These are phyloP conservation scores for Fraxinus nigra DNA, from an alignment of 305 asterid species.

Conservation along the genomic window DNA sequence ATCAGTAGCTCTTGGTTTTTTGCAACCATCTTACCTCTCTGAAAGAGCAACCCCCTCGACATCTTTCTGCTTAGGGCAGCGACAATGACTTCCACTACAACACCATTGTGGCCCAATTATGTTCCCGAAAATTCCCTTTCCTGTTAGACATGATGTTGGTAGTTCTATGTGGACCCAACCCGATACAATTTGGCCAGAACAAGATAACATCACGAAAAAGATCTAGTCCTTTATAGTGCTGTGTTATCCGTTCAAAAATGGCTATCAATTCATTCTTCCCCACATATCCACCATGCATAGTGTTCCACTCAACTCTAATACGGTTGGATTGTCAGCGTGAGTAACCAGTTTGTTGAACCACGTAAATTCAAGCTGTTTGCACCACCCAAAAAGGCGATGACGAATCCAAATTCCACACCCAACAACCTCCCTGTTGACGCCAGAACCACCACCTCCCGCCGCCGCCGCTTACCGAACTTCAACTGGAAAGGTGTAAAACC, in stretches of 20 bases:
- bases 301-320: background rate
- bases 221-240: too few relatives aligned
- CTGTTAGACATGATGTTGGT: background rate
- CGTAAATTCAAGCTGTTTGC: background rate
- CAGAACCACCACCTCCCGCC: slow-evolving; percentile 19
- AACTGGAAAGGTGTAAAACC: slow-evolving; percentile 62
- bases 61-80: too few relatives aligned
- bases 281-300: background rate
- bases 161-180: background rate
- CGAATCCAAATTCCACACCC: slow-evolving; percentile 15
- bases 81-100: too few relatives aligned
- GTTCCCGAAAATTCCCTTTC: background rate
- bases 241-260: background rate
- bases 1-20: too few relatives aligned
- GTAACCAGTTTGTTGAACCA: background rate
- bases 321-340: background rate
- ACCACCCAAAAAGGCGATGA: slow-evolving; percentile 7
- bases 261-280: background rate
- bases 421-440: background rate
- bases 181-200: background rate
- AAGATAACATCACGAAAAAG: too few relatives aligned
- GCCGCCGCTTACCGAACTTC: slow-evolving; percentile 13
- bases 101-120: background rate
- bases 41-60: too few relatives aligned
- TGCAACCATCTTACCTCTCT: too few relatives aligned